Percentiles rank a stretch among this genome's conserved stretches.
phyloP scores from a whole-genome alignment of 1,139 yeast genomes.

The Eremothecium cymbalariae region DNA sequence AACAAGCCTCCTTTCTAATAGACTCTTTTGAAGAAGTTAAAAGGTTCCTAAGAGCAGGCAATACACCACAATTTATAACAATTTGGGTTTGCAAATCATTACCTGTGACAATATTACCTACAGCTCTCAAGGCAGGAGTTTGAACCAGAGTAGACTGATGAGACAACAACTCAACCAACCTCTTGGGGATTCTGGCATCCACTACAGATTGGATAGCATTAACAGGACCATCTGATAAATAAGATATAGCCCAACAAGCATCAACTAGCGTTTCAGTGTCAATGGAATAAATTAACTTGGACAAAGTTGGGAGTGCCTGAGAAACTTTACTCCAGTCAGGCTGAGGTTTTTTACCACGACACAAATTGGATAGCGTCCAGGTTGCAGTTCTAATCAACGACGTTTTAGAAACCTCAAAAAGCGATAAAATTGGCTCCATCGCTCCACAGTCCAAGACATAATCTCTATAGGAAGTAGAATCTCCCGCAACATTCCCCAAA shows the following conservation, averaged over 20 bases:
- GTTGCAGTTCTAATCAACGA: conserved; percentile 91
- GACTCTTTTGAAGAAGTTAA: conserved; percentile 82
- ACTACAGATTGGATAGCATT: conserved; percentile 95
- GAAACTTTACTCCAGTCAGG: conserved; percentile 90
- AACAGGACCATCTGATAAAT: conserved; percentile 84
- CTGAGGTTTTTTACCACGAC: conserved; percentile 94
- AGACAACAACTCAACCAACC: conserved; percentile 80
- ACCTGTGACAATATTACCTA: conserved; percentile 97
- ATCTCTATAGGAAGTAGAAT: conserved; percentile 82
- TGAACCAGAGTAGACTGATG: conserved; percentile 83
- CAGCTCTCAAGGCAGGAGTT: conserved; percentile 95
- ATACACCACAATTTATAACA: conserved; percentile 87
- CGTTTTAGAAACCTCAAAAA: conserved; percentile 76
- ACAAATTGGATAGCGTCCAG: conserved; percentile 93
- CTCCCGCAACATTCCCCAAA: conserved; percentile 97
- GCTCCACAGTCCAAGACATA: conserved; percentile 79
- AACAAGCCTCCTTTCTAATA: conserved; percentile 93
- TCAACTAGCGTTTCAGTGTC: conserved; percentile 93
- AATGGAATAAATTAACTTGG: conserved; percentile 80
- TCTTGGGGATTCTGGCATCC: conserved; percentile 90
- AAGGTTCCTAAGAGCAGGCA: conserved; percentile 75
- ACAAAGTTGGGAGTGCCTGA: conserved; percentile 82
- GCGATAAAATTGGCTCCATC: conserved; percentile 73
- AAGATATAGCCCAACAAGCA: conserved; percentile 98
- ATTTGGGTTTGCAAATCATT: conserved; percentile 92